Base-by-base conservation (phyloP, 257 asterid species). In the Plantago major region DNA sequence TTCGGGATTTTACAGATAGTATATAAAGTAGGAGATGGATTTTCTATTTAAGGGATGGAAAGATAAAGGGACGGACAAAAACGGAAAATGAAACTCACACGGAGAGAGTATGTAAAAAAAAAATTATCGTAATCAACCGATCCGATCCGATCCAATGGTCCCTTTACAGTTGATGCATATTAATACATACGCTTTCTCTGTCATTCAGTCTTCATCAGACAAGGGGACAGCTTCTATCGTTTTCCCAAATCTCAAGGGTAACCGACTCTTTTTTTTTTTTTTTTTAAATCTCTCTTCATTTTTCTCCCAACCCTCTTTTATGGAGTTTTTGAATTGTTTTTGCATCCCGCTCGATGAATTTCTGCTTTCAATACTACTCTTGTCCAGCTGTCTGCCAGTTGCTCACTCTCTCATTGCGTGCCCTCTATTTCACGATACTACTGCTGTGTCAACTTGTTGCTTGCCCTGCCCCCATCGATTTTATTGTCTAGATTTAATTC, bases 231-330 rank as follows among this genome's bases (percentile, higher is more conserved):
- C 40, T 59, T 46, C 67, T 52, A 65, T 59, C 70, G 15, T 72
- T 67, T 66, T 33, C 8, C 73, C 84, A 71, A 56, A 76, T 85
- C 83, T 81, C 84, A 55, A 85, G 66, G 77, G 52, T 33, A 19
- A 26, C 17, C 40, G 7, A 33, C 16, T 14, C 51, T n/a, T n/a
- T n/a, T n/a, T n/a, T n/a, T n/a, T n/a, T n/a, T n/a, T n/a, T 22
- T 22, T 22, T 22, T 22, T 22, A 22, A 2, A 22, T 22, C 26
- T 22, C 26, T 22, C 26, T 22, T 22, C 26, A 22, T 22, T 22
- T 22, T 22, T 22, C 26, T 22, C 26, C 1, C 26, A 22, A 2
- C 26, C 26, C 26, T 22, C 26, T 22, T 22, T 22, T 22, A 22
- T 22, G 26, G 26, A 22, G 26, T 33, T 9, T 62, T 46, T 40